Conservation (phyloP, 1,284 basidiomycete species). For the Leccinum subrobustum region DNA sequence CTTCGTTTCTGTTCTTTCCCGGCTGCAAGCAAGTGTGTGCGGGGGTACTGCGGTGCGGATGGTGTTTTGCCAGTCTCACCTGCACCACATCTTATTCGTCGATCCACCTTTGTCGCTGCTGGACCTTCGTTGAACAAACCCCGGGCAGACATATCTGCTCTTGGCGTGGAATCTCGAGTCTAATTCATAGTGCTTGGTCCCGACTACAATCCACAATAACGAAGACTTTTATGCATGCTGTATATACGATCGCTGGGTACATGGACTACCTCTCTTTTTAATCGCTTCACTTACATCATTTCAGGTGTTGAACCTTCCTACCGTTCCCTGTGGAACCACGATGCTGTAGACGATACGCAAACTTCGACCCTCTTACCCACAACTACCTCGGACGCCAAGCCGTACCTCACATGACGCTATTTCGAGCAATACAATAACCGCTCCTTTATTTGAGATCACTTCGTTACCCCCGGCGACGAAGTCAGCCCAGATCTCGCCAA, state of each 20-base stretch:
- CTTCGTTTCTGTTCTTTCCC: no score
- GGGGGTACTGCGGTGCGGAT: no score
- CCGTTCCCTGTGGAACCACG: constrained; percentile 2
- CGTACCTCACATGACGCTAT: background rate
- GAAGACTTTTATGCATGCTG: constrained; percentile 6
- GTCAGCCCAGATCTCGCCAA: constrained; percentile 22
- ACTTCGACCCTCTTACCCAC: background rate
- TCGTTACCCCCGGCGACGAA: constrained; percentile 40
- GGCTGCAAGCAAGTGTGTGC: no score
- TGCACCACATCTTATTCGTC: constrained; percentile 63
- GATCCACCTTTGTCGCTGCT: constrained; percentile 71
- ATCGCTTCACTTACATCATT: constrained; percentile 6
- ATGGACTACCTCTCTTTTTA: background rate
- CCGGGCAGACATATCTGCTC: constrained; percentile 61
- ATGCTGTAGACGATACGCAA: constrained; percentile 4
- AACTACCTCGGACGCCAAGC: background rate
- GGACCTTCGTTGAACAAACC: constrained; percentile 63
- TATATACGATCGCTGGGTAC: constrained; percentile 21
- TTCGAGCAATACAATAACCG: constrained; percentile 2
- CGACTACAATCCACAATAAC: constrained; percentile 28
- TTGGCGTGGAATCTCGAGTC: constrained; percentile 63
- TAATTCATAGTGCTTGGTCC: constrained; percentile 39
- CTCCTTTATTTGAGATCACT: constrained; percentile 33
- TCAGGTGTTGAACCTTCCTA: constrained; percentile 13
- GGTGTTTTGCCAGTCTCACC: constrained; percentile 41